Evolutionary conservation across 371 early-diverging fungal genomes (phyloP).

Genomic region (Cokeromyces recurvatus): DNA sequence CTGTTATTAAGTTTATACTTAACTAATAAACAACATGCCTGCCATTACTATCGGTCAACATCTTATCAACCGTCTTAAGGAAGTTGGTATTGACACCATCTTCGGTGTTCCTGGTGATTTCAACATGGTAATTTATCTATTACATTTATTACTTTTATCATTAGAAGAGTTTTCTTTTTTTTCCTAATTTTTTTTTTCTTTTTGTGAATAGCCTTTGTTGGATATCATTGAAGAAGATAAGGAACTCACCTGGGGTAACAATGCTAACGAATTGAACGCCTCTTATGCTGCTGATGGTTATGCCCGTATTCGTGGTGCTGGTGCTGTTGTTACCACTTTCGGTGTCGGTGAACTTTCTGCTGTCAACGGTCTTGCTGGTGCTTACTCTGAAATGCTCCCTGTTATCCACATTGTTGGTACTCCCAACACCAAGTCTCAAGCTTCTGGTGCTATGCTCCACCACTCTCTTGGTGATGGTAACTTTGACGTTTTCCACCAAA

Average conservation of each 20-base stretch:
- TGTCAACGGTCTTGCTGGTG: constrained; percentile 46
- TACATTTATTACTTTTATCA: background rate
- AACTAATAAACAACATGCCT: background rate
- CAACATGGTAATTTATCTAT: constrained; percentile 26
- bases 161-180: background rate
- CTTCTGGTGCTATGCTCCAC: constrained; percentile 37
- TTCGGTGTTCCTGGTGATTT: constrained; percentile 46
- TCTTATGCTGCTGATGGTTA: constrained; percentile 53
- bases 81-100: constrained; percentile 31
- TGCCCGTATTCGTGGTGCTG: constrained; percentile 30
- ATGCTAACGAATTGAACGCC: constrained; percentile 41
- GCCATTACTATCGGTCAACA: constrained; percentile 21
- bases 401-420: constrained; percentile 52
- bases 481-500: constrained; percentile 32
- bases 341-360: constrained; percentile 53
- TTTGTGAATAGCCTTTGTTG: constrained; percentile 15
- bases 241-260: constrained; percentile 29
- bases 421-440: constrained; percentile 36
- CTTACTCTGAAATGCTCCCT: constrained; percentile 47
- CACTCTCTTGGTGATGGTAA: constrained; percentile 55
- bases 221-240: constrained; percentile 30
- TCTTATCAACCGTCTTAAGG: constrained; percentile 36
- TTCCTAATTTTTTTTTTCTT: background rate
- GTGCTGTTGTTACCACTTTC: constrained; percentile 49
- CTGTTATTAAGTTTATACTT: background rate